Base-by-base conservation (phyloP, 306 rosid species). In the Arachis hypogaea region DNA sequence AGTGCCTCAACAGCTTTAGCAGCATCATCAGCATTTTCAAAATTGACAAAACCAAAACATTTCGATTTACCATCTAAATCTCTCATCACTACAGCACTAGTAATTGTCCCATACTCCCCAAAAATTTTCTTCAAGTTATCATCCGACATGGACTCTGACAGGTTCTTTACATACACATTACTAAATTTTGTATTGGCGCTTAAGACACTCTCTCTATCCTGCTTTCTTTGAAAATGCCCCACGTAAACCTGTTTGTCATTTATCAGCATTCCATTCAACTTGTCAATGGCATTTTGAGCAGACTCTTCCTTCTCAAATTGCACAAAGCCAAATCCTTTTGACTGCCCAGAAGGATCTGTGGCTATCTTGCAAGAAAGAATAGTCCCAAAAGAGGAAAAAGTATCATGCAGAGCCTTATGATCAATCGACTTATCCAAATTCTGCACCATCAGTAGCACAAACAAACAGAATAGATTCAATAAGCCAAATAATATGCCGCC, bases 1-100 rank as follows among this genome's bases (percentile, higher is more conserved):
- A 89, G 83, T 12, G 49, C 77, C 64, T 81, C 84, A 57, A 80
- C 83, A 62, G 91, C 89, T 2, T 58, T 81, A 33, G 86, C 88
- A 59, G 89, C 90, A 72, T 61, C 82, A 58, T 79, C 85, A 30
- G 83, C 73, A 42, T 73, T 73, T 36, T 75, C 88, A 68, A 82
- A 83, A 66, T 85, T 85, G 44, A 86, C 88, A 83, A 86, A 86
- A 55, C 94, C 89, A 66, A 89, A 86, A 70, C 86, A 68, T 63
- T 77, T 89, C 4, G 86, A 89, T 71, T 56, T 77, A 4, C 89
- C 94, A 40, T 82, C 82, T 29, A 11, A 71, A 30, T 77, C 81
- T 75, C 80, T 82, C 87, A 83, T 88, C 59, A 88, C 76, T 30
- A 69, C 51, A 63, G 69, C 80, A 69, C 84, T 80, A 16, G 73